Conservation (phyloP, 1,284 basidiomycete genomes). For the Boletus smithii region DNA sequence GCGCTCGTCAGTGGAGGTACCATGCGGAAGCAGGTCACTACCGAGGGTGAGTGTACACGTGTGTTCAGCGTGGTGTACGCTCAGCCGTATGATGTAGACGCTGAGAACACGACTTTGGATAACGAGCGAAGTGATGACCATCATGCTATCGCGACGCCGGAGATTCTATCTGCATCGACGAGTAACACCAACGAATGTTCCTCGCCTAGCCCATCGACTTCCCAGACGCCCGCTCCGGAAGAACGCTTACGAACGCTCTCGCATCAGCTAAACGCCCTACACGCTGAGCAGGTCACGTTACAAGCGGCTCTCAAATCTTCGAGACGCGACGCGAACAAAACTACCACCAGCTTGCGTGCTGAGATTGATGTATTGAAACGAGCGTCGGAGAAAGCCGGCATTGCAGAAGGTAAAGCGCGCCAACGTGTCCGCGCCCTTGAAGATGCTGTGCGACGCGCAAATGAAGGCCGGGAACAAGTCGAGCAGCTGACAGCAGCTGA, state of each 20-base stretch:
- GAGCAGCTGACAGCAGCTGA: conserved; percentile 49
- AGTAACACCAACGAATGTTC: conserved; percentile 15
- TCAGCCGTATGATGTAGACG: conserved; percentile 18
- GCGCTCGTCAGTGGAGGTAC: conserved; percentile 63
- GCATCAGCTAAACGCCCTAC: conserved; percentile 52
- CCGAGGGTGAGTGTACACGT: conserved; percentile 44
- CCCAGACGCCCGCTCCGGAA: conserved; percentile 45
- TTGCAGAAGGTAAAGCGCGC: conserved; percentile 61
- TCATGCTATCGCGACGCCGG: conserved; percentile 10
- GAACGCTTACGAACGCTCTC: conserved; percentile 61
- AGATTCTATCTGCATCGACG: conserved; percentile 18
- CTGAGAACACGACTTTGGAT: conserved; percentile 25
- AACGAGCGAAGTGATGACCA: conserved; percentile 21
- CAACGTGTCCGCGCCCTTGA: conserved; percentile 76
- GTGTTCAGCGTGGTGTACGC: conserved; percentile 8
- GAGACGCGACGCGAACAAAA: conserved; percentile 70
- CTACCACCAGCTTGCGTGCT: conserved; percentile 64
- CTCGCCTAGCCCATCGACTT: conserved; percentile 22
- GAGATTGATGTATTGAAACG: conserved; percentile 75
- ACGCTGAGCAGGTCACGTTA: conserved; percentile 58
- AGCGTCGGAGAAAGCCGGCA: conserved; percentile 64
- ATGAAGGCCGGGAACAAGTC: conserved; percentile 54
- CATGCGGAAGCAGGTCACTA: conserved; percentile 59
- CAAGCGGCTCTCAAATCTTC: conserved; percentile 61
- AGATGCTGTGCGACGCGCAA: conserved; percentile 69